Evolutionary conservation across 2,329 filamentous ascomycete species (phyloP).

Genomic region (Grosmannia huntii): DNA sequence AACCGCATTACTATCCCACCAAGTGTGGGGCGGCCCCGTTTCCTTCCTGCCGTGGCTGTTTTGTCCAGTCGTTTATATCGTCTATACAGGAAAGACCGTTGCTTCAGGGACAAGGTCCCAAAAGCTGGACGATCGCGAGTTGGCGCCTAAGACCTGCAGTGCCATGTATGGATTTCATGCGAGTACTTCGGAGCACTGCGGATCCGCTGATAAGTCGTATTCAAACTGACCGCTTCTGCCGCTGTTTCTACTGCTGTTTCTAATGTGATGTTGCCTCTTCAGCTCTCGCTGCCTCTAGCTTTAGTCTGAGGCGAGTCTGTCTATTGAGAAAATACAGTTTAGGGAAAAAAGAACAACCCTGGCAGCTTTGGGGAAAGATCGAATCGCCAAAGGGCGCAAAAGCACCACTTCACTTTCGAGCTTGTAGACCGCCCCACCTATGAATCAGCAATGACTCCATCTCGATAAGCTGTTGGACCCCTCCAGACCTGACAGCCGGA

Average conservation of each 20-base stretch:
- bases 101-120: neutral
- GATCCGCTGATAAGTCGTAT: neutral
- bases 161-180: too few relatives aligned
- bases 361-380: too few relatives aligned
- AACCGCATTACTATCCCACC: neutral
- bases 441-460: constrained; percentile 10
- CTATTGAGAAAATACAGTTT: neutral
- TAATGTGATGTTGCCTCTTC: too few relatives aligned
- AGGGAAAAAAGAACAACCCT: neutral
- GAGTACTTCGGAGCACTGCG: neutral
- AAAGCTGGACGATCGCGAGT: neutral
- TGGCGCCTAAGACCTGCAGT: neutral
- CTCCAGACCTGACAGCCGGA: neutral
- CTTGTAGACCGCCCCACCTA: neutral
- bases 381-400: neutral
- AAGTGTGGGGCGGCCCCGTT: neutral
- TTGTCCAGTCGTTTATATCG: neutral
- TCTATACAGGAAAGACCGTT: neutral
- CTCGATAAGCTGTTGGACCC: neutral
- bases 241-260: neutral
- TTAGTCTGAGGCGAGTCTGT: too few relatives aligned
- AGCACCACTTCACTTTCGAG: neutral
- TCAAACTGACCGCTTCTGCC: neutral
- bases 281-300: too few relatives aligned
- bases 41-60: neutral